These are phyloP conservation scores for Arabis alpina DNA, from an alignment of 345 rosid species.

Conservation along the genomic window DNA sequence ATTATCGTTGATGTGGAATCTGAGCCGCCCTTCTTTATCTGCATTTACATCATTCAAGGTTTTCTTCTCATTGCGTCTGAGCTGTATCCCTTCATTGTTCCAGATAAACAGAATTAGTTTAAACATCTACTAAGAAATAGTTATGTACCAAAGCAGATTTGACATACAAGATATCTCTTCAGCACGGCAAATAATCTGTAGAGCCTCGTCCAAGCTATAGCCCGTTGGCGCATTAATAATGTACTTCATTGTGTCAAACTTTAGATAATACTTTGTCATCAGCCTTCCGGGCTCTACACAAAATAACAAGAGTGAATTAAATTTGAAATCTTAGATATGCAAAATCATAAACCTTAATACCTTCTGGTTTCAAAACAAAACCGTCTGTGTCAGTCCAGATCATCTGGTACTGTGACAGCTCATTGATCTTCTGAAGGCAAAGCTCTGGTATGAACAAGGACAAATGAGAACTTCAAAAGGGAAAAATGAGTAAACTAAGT, in stretches of 20 bases:
- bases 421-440: conserved; percentile 76
- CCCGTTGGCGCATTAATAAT: conserved; percentile 68
- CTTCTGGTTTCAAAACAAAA: conserved; percentile 85
- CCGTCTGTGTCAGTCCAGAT: conserved; percentile 90
- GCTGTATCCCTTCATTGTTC: conserved; percentile 91
- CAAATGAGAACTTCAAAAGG: conserved; percentile 31
- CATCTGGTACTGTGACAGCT: conserved; percentile 83
- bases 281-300: conserved; percentile 83
- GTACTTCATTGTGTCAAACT: conserved; percentile 90
- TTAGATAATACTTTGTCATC: conserved; percentile 97
- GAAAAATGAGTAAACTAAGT: conserved; percentile 23
- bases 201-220: conserved; percentile 81
- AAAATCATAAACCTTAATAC: conserved; percentile 46
- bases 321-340: conserved; percentile 19
- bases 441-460: conserved; percentile 55
- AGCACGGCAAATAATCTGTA: conserved; percentile 75
- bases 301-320: conserved; percentile 15
- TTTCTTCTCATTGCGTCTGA: conserved; percentile 96
- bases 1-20: conserved; percentile 81
- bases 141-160: conserved; percentile 28
- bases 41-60: conserved; percentile 80
- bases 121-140: neutral
- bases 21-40: conserved; percentile 82
- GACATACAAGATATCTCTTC: conserved; percentile 92
- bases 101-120: conserved; percentile 32